phyloP scores from a whole-genome alignment of 2,329 filamentous ascomycete genomes.

The Clonostachys sp. region DNA sequence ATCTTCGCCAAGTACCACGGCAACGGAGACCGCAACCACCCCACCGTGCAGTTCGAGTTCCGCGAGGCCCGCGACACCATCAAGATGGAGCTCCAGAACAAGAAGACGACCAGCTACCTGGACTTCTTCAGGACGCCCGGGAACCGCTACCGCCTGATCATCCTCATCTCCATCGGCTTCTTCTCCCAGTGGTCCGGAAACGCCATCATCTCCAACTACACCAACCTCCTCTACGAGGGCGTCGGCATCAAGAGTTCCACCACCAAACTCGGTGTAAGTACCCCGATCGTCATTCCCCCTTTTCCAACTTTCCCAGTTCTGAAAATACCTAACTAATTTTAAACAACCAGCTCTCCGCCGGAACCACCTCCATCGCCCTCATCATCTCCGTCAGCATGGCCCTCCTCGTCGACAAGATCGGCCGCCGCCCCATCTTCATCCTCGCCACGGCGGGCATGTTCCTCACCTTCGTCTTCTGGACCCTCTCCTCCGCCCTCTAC shows the following conservation, averaged over 20 bases:
- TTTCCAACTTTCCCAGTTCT: not conserved
- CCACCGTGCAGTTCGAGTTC: constrained; percentile 58
- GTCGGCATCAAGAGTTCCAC: constrained; percentile 49
- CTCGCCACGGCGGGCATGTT: constrained; percentile 34
- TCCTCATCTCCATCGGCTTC: constrained; percentile 57
- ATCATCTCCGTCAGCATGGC: constrained; percentile 46
- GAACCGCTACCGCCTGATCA: constrained; percentile 57
- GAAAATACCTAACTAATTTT: not conserved
- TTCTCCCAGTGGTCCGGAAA: constrained; percentile 64
- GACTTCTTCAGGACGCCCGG: constrained; percentile 57
- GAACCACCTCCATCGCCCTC: constrained; percentile 50
- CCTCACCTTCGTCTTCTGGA: constrained; percentile 36
- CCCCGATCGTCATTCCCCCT: not conserved
- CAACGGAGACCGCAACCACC: constrained; percentile 50
- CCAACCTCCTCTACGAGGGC: constrained; percentile 50
- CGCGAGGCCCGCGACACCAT: constrained; percentile 60
- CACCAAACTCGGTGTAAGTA: constrained; percentile 39
- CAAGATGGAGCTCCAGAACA: constrained; percentile 45
- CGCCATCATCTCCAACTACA: constrained; percentile 60
- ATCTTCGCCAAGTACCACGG: constrained; percentile 58
- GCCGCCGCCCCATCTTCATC: constrained; percentile 44
- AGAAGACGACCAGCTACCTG: constrained; percentile 43
- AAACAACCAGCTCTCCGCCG: constrained; percentile 25
- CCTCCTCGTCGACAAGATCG: constrained; percentile 35
- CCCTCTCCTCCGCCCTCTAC: constrained; percentile 39